These are phyloP conservation scores for Cordyceps cateniannulata DNA, from an alignment of 2,329 filamentous ascomycete genomes.

Conservation along the genomic window DNA sequence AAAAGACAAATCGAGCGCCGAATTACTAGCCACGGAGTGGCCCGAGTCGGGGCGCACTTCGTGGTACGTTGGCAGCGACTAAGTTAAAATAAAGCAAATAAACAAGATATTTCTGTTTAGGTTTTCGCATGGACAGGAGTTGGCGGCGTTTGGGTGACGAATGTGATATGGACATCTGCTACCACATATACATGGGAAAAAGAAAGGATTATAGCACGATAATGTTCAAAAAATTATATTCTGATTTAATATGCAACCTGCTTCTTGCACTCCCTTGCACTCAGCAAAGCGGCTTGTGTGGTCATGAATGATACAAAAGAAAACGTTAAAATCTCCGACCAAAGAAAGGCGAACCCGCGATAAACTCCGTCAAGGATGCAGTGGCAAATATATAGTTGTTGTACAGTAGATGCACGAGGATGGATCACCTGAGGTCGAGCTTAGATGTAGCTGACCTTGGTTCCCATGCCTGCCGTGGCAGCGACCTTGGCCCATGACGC, in stretches of 20 bases:
- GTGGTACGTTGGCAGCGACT: neutral
- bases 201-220: neutral
- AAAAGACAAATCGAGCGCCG: slow-evolving; percentile 56
- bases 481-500: slow-evolving; percentile 74
- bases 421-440: neutral
- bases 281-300: neutral
- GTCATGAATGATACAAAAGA: slow-evolving; percentile 14
- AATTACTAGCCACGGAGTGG: slow-evolving; percentile 45
- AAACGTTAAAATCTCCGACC: slow-evolving; percentile 8
- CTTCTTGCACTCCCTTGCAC: neutral
- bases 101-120: neutral
- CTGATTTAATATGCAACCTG: slow-evolving; percentile 4
- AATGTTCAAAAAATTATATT: slow-evolving; percentile 1
- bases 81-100: slow-evolving; percentile 9
- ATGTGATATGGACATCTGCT: neutral
- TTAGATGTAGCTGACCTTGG: slow-evolving; percentile 95
- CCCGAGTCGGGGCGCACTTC: slow-evolving; percentile 40
- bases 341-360: neutral
- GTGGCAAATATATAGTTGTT: slow-evolving; percentile 15
- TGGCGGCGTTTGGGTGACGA: slow-evolving; percentile 8
- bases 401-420: slow-evolving; percentile 17
- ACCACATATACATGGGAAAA: neutral
- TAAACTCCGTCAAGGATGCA: slow-evolving; percentile 14
- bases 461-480: slow-evolving; percentile 87
- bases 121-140: slow-evolving; percentile 9